phyloP scores from a whole-genome alignment of 75 land plant species.

The Cupressus sempervirens region DNA sequence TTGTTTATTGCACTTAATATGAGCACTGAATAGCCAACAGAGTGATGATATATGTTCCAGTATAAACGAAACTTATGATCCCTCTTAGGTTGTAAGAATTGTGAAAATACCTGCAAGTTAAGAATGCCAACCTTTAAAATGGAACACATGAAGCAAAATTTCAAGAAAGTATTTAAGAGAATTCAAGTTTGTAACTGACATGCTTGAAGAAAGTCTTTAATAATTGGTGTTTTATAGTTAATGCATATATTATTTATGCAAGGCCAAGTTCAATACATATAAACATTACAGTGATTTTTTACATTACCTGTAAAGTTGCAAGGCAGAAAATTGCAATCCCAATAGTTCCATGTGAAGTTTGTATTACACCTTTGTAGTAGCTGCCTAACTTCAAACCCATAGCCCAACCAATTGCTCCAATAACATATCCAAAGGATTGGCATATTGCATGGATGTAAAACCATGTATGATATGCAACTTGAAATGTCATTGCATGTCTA shows the following conservation, averaged over 20 bases:
- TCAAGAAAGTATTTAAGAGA: not conserved
- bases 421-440: constrained; percentile 50
- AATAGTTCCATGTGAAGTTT: constrained; percentile 39
- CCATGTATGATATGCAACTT: constrained; percentile 52
- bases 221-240: no score
- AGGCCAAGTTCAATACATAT: no score
- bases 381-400: constrained; percentile 57
- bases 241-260: no score
- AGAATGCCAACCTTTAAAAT: no score
- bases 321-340: constrained; percentile 66
- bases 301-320: constrained; percentile 65
- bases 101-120: constrained; percentile 36
- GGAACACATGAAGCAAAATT: not conserved
- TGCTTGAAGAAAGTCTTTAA: no score
- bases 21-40: constrained; percentile 41
- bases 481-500: constrained; percentile 52
- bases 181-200: not conserved
- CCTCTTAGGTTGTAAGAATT: constrained; percentile 51
- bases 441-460: constrained; percentile 71
- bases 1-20: no score
- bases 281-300: no score
- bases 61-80: constrained; percentile 48
- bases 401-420: constrained; percentile 58
- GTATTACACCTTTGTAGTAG: constrained; percentile 19
- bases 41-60: constrained; percentile 82